Evolutionary conservation across 2,329 filamentous ascomycete species (phyloP), one percentile per base, ranked within the genome.

Genomic region (Trichoderma sp.): DNA sequence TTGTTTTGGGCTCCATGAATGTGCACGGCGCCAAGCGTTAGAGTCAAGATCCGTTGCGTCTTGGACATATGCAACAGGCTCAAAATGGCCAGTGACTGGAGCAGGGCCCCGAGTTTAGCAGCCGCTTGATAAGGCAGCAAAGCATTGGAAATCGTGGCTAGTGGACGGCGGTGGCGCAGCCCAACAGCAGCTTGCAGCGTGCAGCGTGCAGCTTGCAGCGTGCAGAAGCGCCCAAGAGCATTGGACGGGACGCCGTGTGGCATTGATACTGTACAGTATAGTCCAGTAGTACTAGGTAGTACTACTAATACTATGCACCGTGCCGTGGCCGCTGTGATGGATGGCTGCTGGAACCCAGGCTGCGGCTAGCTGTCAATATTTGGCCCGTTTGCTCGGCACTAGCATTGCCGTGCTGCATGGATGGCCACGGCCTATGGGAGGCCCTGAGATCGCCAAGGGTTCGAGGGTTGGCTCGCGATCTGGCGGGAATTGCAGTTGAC

Each of bases 61-160:
- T 29, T 65, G 52, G 19, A 56, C 63, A 48, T 57, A 65, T 65
- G 63, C 63, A 65, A 42, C 52, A 65, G 63, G 63, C 63, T 65
- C 37, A 27, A 65, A 57, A 13, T 37, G 63, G 63, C 59, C 45
- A 45, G 27, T 37, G 32, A 45, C 63, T 57, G 22, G 37, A 42
- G 50, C 59, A 63, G 19, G 32, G 45, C 35, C 50, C 50, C 52
- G 29, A 34, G 52, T 52, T 22, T 22, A 48, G 42, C n/a, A 48
- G 39, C 39, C 42, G 42, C 42, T 19, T 53, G 60, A 56, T 64
- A 53, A 64, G 60, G 48, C 19, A 4, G 39, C 39, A 61, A 25
- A 50, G n/a, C 48, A 64, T 48, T 42, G 39, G 22, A 27, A 15
- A 22, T 58, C 37, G 63, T 65, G 52, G 63, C 63, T 65, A 65